These are phyloP conservation scores for Besnoitia besnoiti DNA, from an alignment of 169 alveolate genomes.

Conservation along the genomic window DNA sequence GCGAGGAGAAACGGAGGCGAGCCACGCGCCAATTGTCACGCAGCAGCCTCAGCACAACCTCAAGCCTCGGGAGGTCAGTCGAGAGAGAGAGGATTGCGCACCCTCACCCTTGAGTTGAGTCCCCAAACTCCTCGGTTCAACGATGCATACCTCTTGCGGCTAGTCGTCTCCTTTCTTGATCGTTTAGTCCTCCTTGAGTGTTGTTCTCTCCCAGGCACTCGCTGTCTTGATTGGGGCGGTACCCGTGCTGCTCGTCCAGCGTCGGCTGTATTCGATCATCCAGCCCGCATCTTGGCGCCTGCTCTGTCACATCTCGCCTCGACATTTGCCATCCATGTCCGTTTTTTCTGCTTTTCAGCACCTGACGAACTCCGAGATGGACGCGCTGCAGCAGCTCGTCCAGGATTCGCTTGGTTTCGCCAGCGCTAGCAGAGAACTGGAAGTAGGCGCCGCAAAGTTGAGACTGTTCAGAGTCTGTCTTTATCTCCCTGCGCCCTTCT, in stretches of 20 bases:
- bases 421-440: constrained; percentile 42
- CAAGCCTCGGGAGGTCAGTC: constrained; percentile 11
- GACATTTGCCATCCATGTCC: background rate
- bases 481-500: too few species aligned
- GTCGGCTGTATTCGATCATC: too few species aligned
- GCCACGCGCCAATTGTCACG: background rate
- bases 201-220: too few species aligned
- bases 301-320: background rate
- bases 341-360: background rate
- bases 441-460: background rate
- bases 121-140: background rate
- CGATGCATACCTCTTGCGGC: too few species aligned
- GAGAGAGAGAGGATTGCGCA: background rate
- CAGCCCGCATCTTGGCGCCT: background rate
- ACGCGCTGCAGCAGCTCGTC: constrained; percentile 31
- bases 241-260: too few species aligned
- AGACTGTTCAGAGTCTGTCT: background rate
- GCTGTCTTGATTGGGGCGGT: too few species aligned
- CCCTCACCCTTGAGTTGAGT: background rate
- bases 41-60: constrained; percentile 32
- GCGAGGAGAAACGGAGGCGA: background rate
- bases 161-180: background rate
- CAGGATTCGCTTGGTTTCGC: constrained; percentile 43
- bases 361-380: constrained; percentile 11
- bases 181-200: too few species aligned